Evolutionary conservation across 1,284 basidiomycete species (phyloP), one percentile per base, ranked within the genome.

Genomic region (Golubevia pallescens): DNA sequence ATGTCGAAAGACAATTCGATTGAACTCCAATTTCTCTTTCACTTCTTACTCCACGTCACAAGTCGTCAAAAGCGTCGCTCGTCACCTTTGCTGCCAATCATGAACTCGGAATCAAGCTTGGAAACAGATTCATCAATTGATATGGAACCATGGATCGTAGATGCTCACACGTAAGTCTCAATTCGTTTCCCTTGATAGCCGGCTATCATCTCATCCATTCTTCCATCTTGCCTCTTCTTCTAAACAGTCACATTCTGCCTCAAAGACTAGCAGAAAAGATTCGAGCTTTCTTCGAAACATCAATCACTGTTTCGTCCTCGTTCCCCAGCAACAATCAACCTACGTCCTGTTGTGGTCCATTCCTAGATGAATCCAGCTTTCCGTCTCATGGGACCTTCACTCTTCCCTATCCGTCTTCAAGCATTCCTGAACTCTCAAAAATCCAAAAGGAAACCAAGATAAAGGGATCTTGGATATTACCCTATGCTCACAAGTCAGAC

Each of bases 161-260:
- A 64, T 58, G 54, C 38, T n/a, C 62, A 64, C 57, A 64, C 62
- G 62, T 64, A 51, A 14, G 62, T 64, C n/a, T 23, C 42, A 10
- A 3, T 60, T 4, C 8, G n/a, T 19, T 32, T 16, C 57, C 10
- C 42, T 20, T 20, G 57, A n/a, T 21, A n/a, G 10, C 34, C 34
- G 3, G 34, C 10, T 4, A 38, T 38, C 34, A 5, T 38, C 10
- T 10, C 34, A 38, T 38, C 34, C 10, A 38, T 10, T 38, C 34
- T 38, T 4, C 10, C 34, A 7, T 63, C 24, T 60, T 63, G 14
- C 55, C 61, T 60, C 19, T n/a, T 53, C n/a, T 16, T 53, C 19
- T 23, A 10, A 3, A 6, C 24, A 64, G 62, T 8, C 61, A 64
- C 28, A 58, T 64, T 42, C 58, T 64, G 2, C 62, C 62, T 20